Conservation (phyloP, 176 grass and related monocot genomes). For the Phyllostachys edulis region DNA sequence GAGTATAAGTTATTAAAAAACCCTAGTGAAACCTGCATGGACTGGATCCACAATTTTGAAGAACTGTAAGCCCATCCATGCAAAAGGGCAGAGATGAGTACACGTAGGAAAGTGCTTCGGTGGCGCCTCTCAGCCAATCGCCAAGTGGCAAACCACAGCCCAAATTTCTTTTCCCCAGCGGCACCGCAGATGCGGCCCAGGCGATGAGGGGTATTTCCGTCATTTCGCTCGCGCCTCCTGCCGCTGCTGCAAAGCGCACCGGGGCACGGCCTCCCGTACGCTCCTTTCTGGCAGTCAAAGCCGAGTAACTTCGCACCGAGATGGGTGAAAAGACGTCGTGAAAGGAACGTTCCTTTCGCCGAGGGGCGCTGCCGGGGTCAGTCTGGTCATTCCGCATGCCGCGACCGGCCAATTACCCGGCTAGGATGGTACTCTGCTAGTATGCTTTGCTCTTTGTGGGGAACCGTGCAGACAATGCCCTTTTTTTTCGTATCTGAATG, state of each 20-base stretch:
- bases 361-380: background rate
- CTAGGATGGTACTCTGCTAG: background rate
- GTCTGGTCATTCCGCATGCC: background rate
- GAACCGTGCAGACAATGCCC: background rate
- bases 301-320: background rate
- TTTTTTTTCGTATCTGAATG: background rate
- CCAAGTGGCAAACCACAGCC: background rate
- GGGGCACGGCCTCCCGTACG: slow-evolving; percentile 1
- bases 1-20: too few relatives aligned
- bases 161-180: background rate
- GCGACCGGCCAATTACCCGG: background rate
- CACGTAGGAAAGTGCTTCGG: background rate
- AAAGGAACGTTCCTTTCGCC: slow-evolving; percentile 19
- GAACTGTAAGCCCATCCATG: background rate
- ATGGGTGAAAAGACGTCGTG: background rate
- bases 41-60: background rate
- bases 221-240: background rate
- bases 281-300: background rate
- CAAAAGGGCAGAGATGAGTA: background rate
- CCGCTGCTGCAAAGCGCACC: background rate
- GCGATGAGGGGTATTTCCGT: background rate
- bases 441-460: background rate
- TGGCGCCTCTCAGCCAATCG: background rate
- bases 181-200: background rate
- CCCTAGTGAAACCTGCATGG: too few relatives aligned